Base-by-base conservation (phyloP, 495 filamentous ascomycete species). In the Hypoxylon intermedium region DNA sequence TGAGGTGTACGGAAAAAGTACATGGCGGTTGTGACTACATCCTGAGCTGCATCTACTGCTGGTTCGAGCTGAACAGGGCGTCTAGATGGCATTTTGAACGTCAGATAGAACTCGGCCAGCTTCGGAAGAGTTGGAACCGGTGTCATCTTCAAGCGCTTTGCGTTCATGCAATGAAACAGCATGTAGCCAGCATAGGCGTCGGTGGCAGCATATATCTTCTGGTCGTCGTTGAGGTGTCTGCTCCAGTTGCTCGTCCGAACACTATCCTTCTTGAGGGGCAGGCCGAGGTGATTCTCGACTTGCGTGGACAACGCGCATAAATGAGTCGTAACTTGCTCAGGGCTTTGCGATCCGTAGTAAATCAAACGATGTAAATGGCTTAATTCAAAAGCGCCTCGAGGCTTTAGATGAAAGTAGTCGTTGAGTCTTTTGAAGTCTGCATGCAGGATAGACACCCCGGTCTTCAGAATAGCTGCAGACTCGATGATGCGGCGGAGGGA, bases 221-320 rank as follows among this genome's bases (percentile, higher is more conserved):
- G 88, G n/a, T 72, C 50, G 40, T 80, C 69, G 43, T 75, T 77
- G 24, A 91, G 70, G 0, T 77, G 53, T 28, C 70, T 63, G 47
- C 80, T 78, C 89, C 89, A 92, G 68, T 91, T 78, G 58, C 87
- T 81, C n/a, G 69, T 79, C 19, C 89, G 77, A 12, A 88, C 83
- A 0, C 71, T 67, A 3, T 78, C 84, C 67, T 92, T 92, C 7
- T 68, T 73, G 53, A 92, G 63, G 2, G 89, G 88, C 16, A 91
- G 68, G 1, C 83, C 78, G 12, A 92, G 77, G 74, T 90, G 80
- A 48, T 84, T 75, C 48, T 87, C 73, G 3, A 85, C 80, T 64
- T 89, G 83, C 16, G 74, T 76, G 2, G 81, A 76, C 4, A 92
- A 72, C 9, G 77, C 77, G 19, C 89, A 82, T 6, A 82, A 66